Conservation (phyloP, 2,329 filamentous ascomycete genomes). For the Colletotrichum kahawae region DNA sequence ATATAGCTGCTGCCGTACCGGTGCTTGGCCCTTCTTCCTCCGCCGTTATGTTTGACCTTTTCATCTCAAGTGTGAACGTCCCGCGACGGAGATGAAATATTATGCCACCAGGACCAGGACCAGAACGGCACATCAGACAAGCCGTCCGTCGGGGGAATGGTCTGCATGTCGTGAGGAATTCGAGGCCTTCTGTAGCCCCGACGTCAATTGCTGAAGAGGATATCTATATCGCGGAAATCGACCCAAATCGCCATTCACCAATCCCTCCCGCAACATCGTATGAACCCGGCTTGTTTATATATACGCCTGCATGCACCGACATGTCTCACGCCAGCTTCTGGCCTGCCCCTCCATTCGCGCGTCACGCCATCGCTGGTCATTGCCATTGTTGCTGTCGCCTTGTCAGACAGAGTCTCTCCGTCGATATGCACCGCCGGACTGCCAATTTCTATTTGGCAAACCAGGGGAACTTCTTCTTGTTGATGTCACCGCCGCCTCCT, state of each 20-base stretch:
- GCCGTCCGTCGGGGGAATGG: neutral
- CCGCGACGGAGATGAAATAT: neutral
- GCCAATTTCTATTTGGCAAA: constrained; percentile 53
- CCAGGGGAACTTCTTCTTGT: constrained; percentile 72
- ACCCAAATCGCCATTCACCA: constrained; percentile 18
- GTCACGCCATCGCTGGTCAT: constrained; percentile 1
- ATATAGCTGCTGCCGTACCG: neutral
- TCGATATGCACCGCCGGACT: neutral
- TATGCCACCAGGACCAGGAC: neutral
- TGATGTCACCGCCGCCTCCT: constrained; percentile 48
- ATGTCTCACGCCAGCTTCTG: constrained; percentile 1
- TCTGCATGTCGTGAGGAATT: neutral
- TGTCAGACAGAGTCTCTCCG: neutral
- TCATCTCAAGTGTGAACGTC: neutral
- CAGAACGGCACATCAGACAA: neutral
- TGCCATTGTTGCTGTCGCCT: neutral
- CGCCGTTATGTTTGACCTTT: neutral
- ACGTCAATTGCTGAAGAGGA: constrained; percentile 22
- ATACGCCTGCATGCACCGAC: constrained; percentile 7
- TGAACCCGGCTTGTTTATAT: constrained; percentile 11
- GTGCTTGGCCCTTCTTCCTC: neutral
- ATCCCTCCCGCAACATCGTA: constrained; percentile 7
- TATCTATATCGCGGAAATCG: constrained; percentile 19
- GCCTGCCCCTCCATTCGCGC: neutral
- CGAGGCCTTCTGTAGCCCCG: neutral